Base-by-base conservation (phyloP, 331 rosid species). In the Malus hybrid region DNA sequence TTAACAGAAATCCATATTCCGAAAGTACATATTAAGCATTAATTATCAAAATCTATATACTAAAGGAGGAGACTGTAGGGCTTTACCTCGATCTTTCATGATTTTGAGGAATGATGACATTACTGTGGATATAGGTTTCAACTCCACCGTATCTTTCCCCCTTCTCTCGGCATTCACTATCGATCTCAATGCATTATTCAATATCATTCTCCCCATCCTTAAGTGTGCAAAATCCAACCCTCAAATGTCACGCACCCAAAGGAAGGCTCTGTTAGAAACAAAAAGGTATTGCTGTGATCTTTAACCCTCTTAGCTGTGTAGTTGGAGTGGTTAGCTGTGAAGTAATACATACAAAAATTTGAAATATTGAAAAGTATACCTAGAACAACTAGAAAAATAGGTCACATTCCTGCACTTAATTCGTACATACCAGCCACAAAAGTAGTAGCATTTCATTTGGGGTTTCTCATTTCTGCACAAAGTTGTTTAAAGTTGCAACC, bases 101-200 rank as follows among this genome's bases (percentile, higher is more conserved):
- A 92, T 86, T 14, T 75, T 82, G 63, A 94, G 97, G 83, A 94
- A 92, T n/a, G 97, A 90, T 74, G 97, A 87, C 50, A 92, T 91
- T 48, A 88, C 93, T 2, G 88, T 83, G 73, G 99, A 91, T 67
- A 88, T 88, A 36, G 95, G 96, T 24, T 84, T 80, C 81, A 90
- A 77, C 74, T 94, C 96, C 80, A 92, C 99, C 5, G 56, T 34
- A 57, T 95, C 72, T 79, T 94, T 92, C 18, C 92, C 86, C 78
- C 99, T 92, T 79, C 68, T 87, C 84, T 94, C 96, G 0, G 97
- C 99, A 76, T 94, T 94, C 80, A 94, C 99, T 67, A 92, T 88
- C 46, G 87, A 66, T 80, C 97, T 87, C 79, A 88, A 79, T 3
- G 97, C 99, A 46, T 92, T 92, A 19, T 90, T 92, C 86, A 94